Evolutionary conservation across 331 rosid species (phyloP), one percentile per base, ranked within the genome.

Genomic region (Stylosanthes scabra): DNA sequence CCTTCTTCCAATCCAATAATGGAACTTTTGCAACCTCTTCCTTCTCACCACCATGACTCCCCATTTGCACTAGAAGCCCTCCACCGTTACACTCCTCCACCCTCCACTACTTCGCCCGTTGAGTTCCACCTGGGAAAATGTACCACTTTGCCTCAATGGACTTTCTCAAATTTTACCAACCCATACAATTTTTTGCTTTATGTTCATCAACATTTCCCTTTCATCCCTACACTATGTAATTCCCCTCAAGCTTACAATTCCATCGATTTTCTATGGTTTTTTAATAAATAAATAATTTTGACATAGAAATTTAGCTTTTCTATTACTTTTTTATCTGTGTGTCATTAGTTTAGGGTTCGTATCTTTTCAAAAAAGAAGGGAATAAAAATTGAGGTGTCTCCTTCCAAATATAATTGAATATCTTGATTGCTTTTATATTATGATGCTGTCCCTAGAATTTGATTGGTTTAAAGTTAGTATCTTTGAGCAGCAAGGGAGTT

Each of bases 401-500:
- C 54, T 49, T 49, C 54, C 51, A 46, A 8, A 2, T 15, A 51
- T 15, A 9, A 8, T 51, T n/a, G 14, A 9, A 63, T 37, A 8
- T 58, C 34, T 65, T 28, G 12, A 7, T 66, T 73, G 3, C 59
- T 28, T 60, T 3, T 41, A 52, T 28, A 42, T 42, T 73, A 27
- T 60, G 28, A 7, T 40, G 10, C 6, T 73, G 41, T 44, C 46
- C 66, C 46, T 16, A 68, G 67, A 69, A 39, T 69, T 31, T 69
- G 56, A 70, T 50, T 69, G 14, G 29, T 13, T 42, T 78, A 11
- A 45, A 39, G 59, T 41, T 39, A 13, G 39, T 57, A 29, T 64
- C 1, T 74, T 58, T 58, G 75, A 68, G 83, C 87, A 93, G 97
- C 91, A 52, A 97, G 98, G 76, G 91, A 89, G 71, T 83, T 93